Base-by-base conservation (phyloP, 768 basidiomycete genomes). In the Ramaria sp. region DNA sequence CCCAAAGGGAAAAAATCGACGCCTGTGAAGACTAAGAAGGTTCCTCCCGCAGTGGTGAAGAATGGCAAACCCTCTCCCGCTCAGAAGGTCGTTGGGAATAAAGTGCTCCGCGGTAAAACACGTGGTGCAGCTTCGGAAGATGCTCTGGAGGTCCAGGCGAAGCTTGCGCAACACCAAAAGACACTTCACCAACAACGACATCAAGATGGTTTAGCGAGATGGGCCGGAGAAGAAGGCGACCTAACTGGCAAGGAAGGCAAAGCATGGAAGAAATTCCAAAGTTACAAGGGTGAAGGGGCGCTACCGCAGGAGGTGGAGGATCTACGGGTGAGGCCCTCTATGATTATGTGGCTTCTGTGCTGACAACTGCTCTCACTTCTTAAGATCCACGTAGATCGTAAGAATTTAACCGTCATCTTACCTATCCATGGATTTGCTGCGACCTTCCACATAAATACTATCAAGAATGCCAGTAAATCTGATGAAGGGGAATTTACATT, bases 401-500 rank as follows among this genome's bases (percentile, higher is more conserved):
- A 92, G 65, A 79, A 86, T 15, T 83, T 88, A 58, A 90, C 93
- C 0, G 84, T 98, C 50, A 78, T 98, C 44, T 69, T 98, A 3
- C 96, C 96, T 15, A 83, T 98, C 59, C 82, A 97, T 62, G 96
- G 96, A 3, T 97, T 86, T 62, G 91, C 93, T 0, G 93, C 95
- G 0, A 93, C 95, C 0, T 97, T 95, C 75, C 96, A 99, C 65
- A 94, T 98, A 70, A 95, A 95, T 64, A 92, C 92, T 1, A 91
- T 99, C 59, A 98, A 99, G 71, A 98, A 95, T 65, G 88, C 86
- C 28, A 93, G 88, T 73, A 98, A 98, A 72, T 96, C 81, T 59
- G 95, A 99, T 59, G 96, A 98, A 68, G 90, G 88, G 5, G 92
- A 98, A 49, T 88, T 84, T 65, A 94, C 93, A 0, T 91, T 89